These are phyloP conservation scores for Urtica urens DNA, from an alignment of 306 rosid species.

Conservation along the genomic window DNA sequence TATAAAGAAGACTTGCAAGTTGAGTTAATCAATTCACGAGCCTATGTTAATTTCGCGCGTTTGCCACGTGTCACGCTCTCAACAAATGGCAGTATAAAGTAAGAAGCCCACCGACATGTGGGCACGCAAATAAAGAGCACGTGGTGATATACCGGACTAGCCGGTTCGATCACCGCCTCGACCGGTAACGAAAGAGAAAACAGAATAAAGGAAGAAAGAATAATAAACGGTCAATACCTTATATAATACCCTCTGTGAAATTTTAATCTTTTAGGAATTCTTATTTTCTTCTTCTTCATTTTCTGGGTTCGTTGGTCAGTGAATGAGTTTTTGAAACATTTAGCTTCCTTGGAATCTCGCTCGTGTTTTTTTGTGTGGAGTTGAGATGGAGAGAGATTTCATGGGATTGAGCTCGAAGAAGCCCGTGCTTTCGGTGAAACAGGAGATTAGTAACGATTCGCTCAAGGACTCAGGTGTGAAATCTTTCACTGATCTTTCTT, in stretches of 20 bases:
- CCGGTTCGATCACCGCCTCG: slow-evolving; percentile 32
- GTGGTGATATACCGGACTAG: slow-evolving; percentile 44
- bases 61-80: slow-evolving; percentile 27
- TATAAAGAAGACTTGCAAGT: not conserved
- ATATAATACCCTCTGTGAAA: slow-evolving; percentile 6
- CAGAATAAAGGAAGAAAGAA: not conserved
- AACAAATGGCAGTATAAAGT: slow-evolving; percentile 9
- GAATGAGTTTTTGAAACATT: slow-evolving; percentile 4
- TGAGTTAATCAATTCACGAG: slow-evolving; percentile 2
- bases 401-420: slow-evolving; percentile 60
- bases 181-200: slow-evolving; percentile 18
- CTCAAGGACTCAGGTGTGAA: slow-evolving; percentile 44
- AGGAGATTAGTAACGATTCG: slow-evolving; percentile 41
- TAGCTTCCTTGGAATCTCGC: not conserved
- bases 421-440: slow-evolving; percentile 41
- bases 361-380: slow-evolving; percentile 5
- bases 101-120: slow-evolving; percentile 25
- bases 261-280: slow-evolving; percentile 21
- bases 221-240: slow-evolving; percentile 35
- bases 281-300: slow-evolving; percentile 10
- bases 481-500: too few relatives aligned
- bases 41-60: slow-evolving; percentile 16
- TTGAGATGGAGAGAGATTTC: slow-evolving; percentile 79
- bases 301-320: slow-evolving; percentile 8
- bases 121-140: slow-evolving; percentile 27